Evolutionary conservation across 2,329 filamentous ascomycete species (phyloP).

Genomic region (Colletotrichum navitas): DNA sequence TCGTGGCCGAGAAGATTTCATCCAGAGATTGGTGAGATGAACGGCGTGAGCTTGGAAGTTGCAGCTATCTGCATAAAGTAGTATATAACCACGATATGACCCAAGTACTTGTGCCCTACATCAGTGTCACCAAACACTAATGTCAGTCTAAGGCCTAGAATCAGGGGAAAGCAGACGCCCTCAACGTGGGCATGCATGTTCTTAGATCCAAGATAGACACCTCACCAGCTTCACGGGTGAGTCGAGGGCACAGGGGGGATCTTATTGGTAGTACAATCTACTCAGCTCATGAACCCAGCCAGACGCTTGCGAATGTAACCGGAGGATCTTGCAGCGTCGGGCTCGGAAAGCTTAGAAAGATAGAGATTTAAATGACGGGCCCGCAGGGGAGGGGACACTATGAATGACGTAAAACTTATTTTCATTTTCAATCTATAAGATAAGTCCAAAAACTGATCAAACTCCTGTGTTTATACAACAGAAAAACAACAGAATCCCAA

Average conservation of each 20-base stretch:
- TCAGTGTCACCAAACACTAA: neutral
- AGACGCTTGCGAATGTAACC: neutral
- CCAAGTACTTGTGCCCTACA: neutral
- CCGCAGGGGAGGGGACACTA: neutral
- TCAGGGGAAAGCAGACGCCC: neutral
- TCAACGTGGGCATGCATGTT: neutral
- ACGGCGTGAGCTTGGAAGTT: neutral
- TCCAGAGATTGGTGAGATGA: conserved; percentile 18
- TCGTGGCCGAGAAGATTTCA: conserved; percentile 51
- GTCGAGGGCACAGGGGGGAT: neutral
- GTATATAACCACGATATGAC: neutral
- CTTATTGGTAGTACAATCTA: neutral
- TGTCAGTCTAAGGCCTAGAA: neutral
- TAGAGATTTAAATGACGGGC: neutral
- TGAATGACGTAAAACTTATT: conserved; percentile 1
- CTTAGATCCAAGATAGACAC: neutral
- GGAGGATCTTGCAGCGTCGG: too few relatives aligned
- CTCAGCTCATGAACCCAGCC: neutral
- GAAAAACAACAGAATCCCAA: neutral
- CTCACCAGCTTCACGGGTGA: neutral
- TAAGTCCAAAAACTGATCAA: conserved; percentile 19
- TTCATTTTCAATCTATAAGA: conserved; percentile 35
- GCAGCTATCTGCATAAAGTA: neutral
- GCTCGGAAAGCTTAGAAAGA: fast-evolving
- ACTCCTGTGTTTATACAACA: conserved; percentile 26